phyloP scores from a whole-genome alignment of 208 protist genomes.

The Phytomonas francai region DNA sequence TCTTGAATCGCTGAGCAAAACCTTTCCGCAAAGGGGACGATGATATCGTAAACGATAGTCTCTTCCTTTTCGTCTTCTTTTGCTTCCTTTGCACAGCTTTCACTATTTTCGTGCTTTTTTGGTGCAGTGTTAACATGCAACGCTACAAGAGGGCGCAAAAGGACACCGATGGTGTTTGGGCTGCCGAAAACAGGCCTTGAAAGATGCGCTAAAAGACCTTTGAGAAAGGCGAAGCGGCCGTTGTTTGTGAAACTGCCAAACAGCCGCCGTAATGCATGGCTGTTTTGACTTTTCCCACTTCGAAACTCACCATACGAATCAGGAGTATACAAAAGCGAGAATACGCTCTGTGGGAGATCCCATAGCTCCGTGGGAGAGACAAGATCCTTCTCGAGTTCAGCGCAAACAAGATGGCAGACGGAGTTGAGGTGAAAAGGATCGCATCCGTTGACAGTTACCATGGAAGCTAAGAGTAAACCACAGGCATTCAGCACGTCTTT shows the following conservation, averaged over 20 bases:
- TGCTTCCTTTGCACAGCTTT: neutral
- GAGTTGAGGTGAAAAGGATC: constrained; percentile 22
- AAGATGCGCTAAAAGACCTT: constrained; percentile 76
- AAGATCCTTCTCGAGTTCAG: neutral
- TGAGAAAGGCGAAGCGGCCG: constrained; percentile 76
- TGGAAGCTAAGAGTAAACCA: constrained; percentile 66
- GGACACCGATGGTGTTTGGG: constrained; percentile 26
- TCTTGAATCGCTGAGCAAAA: constrained; percentile 52
- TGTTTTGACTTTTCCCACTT: constrained; percentile 7
- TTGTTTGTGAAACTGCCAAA: constrained; percentile 53
- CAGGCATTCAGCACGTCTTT: constrained; percentile 87
- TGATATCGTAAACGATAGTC: constrained; percentile 43
- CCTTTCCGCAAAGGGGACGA: constrained; percentile 43
- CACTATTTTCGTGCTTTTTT: neutral
- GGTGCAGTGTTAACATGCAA: neutral
- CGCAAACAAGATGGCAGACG: neutral
- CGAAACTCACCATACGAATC: constrained; percentile 5
- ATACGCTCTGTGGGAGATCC: constrained; percentile 9
- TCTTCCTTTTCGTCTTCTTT: neutral
- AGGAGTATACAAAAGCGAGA: constrained; percentile 14
- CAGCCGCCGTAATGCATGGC: constrained; percentile 19
- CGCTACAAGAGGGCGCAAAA: constrained; percentile 18
- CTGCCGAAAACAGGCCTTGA: constrained; percentile 42
- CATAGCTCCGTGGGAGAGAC: constrained; percentile 13
- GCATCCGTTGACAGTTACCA: constrained; percentile 59